Percentiles rank a stretch among this genome's conserved stretches.
Conservation (phyloP, 2,329 filamentous ascomycete genomes). For the Talaromyces sp. region DNA sequence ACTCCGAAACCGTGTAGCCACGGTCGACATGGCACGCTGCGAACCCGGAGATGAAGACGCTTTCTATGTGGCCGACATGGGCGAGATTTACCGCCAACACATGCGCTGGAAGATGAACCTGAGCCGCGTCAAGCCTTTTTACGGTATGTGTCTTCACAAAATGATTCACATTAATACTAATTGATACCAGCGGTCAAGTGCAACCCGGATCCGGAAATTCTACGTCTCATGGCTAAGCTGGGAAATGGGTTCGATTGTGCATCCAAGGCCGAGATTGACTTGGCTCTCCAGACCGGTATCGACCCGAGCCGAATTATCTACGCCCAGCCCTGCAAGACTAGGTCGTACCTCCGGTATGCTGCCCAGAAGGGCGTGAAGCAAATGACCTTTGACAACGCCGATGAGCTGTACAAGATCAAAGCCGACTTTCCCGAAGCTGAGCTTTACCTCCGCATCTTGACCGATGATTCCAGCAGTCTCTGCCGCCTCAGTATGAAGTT, state of each 20-base stretch:
- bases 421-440: slow-evolving; percentile 84
- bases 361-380: slow-evolving; percentile 80
- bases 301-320: slow-evolving; percentile 93
- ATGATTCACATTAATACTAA: background rate
- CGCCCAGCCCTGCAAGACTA: slow-evolving; percentile 98
- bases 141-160: slow-evolving; percentile 61
- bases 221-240: slow-evolving; percentile 79
- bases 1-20: slow-evolving; percentile 76
- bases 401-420: slow-evolving; percentile 97
- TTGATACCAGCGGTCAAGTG: slow-evolving; percentile 78
- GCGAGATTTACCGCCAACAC: slow-evolving; percentile 98
- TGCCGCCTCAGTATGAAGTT: slow-evolving; percentile 98
- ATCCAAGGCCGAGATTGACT: slow-evolving; percentile 94
- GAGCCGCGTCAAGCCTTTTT: slow-evolving; percentile 89
- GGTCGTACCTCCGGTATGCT: slow-evolving; percentile 92
- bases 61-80: slow-evolving; percentile 96
- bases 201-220: slow-evolving; percentile 87
- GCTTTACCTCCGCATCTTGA: slow-evolving; percentile 89
- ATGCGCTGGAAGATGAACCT: slow-evolving; percentile 96
- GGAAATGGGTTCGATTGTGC: slow-evolving; percentile 97
- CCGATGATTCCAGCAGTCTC: slow-evolving; percentile 89
- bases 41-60: slow-evolving; percentile 92
- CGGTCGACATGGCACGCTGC: slow-evolving; percentile 81
- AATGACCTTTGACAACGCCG: slow-evolving; percentile 99
- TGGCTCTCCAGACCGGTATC: slow-evolving; percentile 76